Base-by-base conservation (phyloP, 2,329 filamentous ascomycete genomes). In the Fusarium pseudograminearum region DNA sequence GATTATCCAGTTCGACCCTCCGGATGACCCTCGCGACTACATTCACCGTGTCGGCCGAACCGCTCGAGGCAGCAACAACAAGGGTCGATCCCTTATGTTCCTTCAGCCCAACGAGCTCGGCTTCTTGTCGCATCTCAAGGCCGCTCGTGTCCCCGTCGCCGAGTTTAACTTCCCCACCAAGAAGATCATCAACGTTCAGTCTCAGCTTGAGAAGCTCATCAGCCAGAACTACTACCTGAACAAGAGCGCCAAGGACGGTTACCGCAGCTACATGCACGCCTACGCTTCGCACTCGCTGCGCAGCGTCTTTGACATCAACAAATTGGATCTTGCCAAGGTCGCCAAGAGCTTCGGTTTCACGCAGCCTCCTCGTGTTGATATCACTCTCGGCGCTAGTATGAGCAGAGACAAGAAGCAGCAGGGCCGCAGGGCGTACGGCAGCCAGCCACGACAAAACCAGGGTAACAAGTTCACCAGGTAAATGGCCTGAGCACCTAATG, bases 21-120 rank as follows among this genome's bases (percentile, higher is more conserved):
- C 94, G 5, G 94, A 97, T 85, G 93, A 97, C 78, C 92, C 93
- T 24, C 86, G 91, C 73, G 92, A 96, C 79, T 97, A 98, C 82
- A 97, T 97, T 75, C 96, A 99, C 84, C 92, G 96, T 62, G 96
- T 98, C 18, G 96, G 96, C 73, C 93, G 96, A 75, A 99, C 96
- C 5, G 96, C 96, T 0, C 87, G 96, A 81, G 95, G 94, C 54
- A 86, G 89, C 63, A 91, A 93, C 78, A 89, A 87, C 76, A 97
- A 93, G 81, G 96, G 96, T 30, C 91, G 93, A 74, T 95, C 92
- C 73, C 84, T 99, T 73, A 91, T 99, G 84, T 98, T 99, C 84
- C 84, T 99, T 67, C 92, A 97, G 79, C 96, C 96, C 3, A 91
- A 87, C 64, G 96, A 99, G 81, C 90, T 97, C 20, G 95, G 94